Evolutionary conservation across 306 rosid species (phyloP).

Genomic region (Medicago ruthenica): DNA sequence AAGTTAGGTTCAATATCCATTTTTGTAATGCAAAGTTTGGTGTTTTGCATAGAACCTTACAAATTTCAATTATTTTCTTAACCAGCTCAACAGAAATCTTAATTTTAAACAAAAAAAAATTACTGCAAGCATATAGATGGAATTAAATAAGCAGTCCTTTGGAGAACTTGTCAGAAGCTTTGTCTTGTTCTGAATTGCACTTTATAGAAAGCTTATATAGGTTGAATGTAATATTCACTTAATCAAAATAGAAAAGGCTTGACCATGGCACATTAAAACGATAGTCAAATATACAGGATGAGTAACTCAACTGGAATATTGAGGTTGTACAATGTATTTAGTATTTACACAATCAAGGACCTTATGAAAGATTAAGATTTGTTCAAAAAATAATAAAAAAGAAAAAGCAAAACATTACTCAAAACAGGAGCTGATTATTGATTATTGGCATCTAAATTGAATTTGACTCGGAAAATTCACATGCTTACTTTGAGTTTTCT

Average conservation of each 20-base stretch:
- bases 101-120: not conserved
- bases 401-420: not conserved
- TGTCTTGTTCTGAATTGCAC: not conserved
- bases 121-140: not conserved
- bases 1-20: slow-evolving; percentile 9
- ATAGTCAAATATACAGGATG: not conserved
- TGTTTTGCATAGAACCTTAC: not conserved
- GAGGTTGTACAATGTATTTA: slow-evolving; percentile 19
- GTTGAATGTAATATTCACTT: not conserved
- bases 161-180: not conserved
- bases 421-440: not conserved
- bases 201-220: not conserved
- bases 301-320: not conserved
- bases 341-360: slow-evolving; percentile 27
- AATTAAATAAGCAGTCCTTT: not conserved
- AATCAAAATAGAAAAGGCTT: not conserved
- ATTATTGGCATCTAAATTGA: slow-evolving; percentile 20
- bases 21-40: not conserved
- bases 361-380: not conserved
- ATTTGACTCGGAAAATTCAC: slow-evolving; percentile 19
- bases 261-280: not conserved
- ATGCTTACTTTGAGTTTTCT: slow-evolving; percentile 91
- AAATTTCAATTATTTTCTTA: not conserved
- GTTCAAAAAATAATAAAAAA: not conserved
- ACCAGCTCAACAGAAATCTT: slow-evolving; percentile 3